These are phyloP conservation scores for Veloporphyrellus conicus DNA, from an alignment of 1,284 basidiomycete genomes.

Conservation along the genomic window DNA sequence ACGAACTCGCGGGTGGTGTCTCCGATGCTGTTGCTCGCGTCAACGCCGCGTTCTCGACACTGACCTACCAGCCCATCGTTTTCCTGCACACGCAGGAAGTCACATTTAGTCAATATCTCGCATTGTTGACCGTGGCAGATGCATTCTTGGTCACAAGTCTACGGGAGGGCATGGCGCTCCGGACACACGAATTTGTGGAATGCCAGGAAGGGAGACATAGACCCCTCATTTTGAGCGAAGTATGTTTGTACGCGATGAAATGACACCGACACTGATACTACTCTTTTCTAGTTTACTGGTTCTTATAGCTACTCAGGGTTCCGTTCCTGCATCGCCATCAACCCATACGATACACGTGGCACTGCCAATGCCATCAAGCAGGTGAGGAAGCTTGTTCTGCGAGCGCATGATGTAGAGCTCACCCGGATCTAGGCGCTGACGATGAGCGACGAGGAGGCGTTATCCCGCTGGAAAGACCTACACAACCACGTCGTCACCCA, in stretches of 20 bases:
- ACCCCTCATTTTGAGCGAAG: constrained; percentile 75
- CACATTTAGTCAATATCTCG: constrained; percentile 83
- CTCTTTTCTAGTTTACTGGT: constrained; percentile 65
- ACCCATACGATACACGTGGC: constrained; percentile 75
- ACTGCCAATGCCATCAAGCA: constrained; percentile 74
- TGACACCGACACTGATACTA: constrained; percentile 5
- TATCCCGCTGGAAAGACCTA: constrained; percentile 78
- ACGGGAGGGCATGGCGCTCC: constrained; percentile 79
- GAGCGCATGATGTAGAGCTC: background rate
- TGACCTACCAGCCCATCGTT: constrained; percentile 85
- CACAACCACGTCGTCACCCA: constrained; percentile 85
- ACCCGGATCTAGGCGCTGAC: constrained; percentile 52
- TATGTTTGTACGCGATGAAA: constrained; percentile 24
- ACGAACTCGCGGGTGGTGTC: constrained; percentile 70
- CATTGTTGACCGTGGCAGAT: constrained; percentile 77
- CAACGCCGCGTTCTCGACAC: constrained; percentile 76
- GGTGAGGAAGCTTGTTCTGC: constrained; percentile 11
- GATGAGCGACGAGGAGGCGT: constrained; percentile 71
- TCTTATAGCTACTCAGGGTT: constrained; percentile 84
- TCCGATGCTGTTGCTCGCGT: constrained; percentile 76
- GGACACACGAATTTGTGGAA: constrained; percentile 82
- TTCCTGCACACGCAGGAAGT: constrained; percentile 85
- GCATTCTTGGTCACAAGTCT: constrained; percentile 83
- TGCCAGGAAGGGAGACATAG: constrained; percentile 68
- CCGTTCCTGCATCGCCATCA: constrained; percentile 78